These are phyloP conservation scores for Phytophthora pini DNA, from an alignment of 352 stramenopile genomes.

Conservation along the genomic window DNA sequence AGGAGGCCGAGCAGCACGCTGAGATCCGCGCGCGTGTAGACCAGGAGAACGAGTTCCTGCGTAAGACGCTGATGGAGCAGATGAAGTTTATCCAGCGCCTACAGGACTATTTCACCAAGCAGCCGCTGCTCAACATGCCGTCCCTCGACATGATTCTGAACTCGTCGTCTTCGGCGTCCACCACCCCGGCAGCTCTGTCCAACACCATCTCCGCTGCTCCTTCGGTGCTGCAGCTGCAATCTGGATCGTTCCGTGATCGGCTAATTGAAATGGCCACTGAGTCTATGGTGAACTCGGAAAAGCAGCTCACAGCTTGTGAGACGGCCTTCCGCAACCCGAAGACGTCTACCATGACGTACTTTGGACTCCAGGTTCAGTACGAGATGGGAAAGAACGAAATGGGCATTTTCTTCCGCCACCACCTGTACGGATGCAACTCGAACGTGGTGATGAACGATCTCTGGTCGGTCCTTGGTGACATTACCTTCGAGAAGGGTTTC, in stretches of 20 bases:
- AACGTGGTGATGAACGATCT: slow-evolving; percentile 75
- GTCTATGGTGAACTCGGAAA: slow-evolving; percentile 62
- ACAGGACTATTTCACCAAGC: slow-evolving; percentile 92
- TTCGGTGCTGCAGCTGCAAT: slow-evolving; percentile 74
- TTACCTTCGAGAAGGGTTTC: slow-evolving; percentile 83
- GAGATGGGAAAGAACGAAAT: slow-evolving; percentile 89
- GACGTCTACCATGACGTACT: slow-evolving; percentile 91
- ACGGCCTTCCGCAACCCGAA: slow-evolving; percentile 80
- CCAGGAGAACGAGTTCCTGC: slow-evolving; percentile 90
- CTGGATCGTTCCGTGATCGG: slow-evolving; percentile 83
- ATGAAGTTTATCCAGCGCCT: slow-evolving; percentile 93
- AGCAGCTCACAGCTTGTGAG: slow-evolving; percentile 78
- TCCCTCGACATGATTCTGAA: slow-evolving; percentile 88
- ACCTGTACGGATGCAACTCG: slow-evolving; percentile 83
- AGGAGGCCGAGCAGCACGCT: slow-evolving; percentile 89
- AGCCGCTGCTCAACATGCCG: slow-evolving; percentile 90
- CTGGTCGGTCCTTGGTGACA: slow-evolving; percentile 79
- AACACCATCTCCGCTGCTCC: slow-evolving; percentile 70
- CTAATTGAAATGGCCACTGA: slow-evolving; percentile 71
- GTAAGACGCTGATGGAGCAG: slow-evolving; percentile 91
- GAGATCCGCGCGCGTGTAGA: slow-evolving; percentile 89
- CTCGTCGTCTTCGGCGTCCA: slow-evolving; percentile 67
- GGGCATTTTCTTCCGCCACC: slow-evolving; percentile 88
- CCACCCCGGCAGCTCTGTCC: slow-evolving; percentile 63
- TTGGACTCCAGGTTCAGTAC: slow-evolving; percentile 89